Conservation (phyloP, 2,329 filamentous ascomycete genomes). For the Endocalyx cinctus region DNA sequence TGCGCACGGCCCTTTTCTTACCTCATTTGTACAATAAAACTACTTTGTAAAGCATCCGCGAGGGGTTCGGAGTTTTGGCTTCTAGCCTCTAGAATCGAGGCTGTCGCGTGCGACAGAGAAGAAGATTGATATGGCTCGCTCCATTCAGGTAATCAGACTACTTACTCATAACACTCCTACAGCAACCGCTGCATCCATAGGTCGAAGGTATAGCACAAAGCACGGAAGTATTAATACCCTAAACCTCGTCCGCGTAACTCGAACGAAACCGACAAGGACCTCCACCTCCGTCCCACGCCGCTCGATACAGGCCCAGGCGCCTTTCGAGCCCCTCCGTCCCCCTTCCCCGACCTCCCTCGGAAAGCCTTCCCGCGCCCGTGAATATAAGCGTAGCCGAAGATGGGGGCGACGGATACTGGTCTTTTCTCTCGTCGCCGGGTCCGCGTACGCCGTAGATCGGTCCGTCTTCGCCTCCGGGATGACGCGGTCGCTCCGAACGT, state of each 20-base stretch:
- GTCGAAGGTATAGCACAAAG: too few relatives aligned
- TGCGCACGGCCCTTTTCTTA: too few relatives aligned
- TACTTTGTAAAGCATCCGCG: too few relatives aligned
- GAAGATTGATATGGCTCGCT: too few relatives aligned
- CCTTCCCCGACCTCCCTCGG: slow-evolving; percentile 77
- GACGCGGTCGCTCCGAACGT: slow-evolving; percentile 75
- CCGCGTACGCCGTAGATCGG: slow-evolving; percentile 64
- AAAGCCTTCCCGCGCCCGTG: slow-evolving; percentile 63
- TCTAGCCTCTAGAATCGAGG: too few relatives aligned
- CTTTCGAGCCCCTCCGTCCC: slow-evolving; percentile 65
- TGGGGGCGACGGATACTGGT: slow-evolving; percentile 73
- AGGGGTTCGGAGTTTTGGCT: too few relatives aligned
- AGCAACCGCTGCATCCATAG: too few relatives aligned
- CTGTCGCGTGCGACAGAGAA: too few relatives aligned
- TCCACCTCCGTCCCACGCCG: slow-evolving; percentile 13
- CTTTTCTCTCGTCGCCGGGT: slow-evolving; percentile 53
- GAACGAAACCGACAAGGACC: slow-evolving; percentile 5
- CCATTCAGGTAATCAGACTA: too few relatives aligned
- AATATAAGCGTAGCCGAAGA: slow-evolving; percentile 65
- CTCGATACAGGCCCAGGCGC: slow-evolving; percentile 26
- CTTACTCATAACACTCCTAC: too few relatives aligned
- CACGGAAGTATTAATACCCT: background rate
- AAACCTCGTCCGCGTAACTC: slow-evolving; percentile 2
- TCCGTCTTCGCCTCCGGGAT: slow-evolving; percentile 76
- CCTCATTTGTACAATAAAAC: too few relatives aligned